Evolutionary conservation across 371 early-diverging fungal genomes (phyloP), one percentile per base, ranked within the genome.

Genomic region (Rhizopus arrhizus): DNA sequence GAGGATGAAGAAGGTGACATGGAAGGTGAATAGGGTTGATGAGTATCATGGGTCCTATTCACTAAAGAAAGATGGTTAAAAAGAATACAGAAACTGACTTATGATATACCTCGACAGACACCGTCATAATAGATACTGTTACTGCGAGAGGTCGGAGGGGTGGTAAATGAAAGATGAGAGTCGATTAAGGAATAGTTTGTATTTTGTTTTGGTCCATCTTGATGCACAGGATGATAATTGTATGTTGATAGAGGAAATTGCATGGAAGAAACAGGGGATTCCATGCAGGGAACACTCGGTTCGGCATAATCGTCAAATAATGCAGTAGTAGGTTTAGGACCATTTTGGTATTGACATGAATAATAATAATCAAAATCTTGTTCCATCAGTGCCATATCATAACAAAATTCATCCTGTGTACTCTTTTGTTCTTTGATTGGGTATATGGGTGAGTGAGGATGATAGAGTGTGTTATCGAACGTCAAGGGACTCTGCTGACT

Each of bases 1-100:
- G 74, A 73, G 16, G 70, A 69, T n/a, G 74, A 70, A 3, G 70
- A 73, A 48, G 62, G 70, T 12, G 74, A 73, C 34, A 70, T 60
- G 5, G 70, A 64, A 10, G 74, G 74, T 35, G 68, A 73, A 43
- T 66, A 56, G 10, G 40, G 11, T 12, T 38, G 36, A n/a, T 36
- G 31, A 28, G 28, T 5, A 15, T 11, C 5, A 38, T 5, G 12
- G 40, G 40, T 2, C 12, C 40, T 40, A 1, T 40, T 40, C 0
- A 10, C 40, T 40, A 40, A n/a, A n/a, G n/a, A n/a, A n/a, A n/a
- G n/a, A n/a, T n/a, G n/a, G n/a, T n/a, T n/a, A n/a, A n/a, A n/a
- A n/a, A n/a, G n/a, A n/a, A n/a, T n/a, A n/a, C n/a, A n/a, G n/a
- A n/a, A n/a, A n/a, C n/a, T n/a, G n/a, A n/a, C n/a, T n/a, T n/a